Percentiles rank a stretch among this genome's conserved stretches.
phyloP scores from a whole-genome alignment of 805 yeast genomes.

The Citeromyces matritensis region DNA sequence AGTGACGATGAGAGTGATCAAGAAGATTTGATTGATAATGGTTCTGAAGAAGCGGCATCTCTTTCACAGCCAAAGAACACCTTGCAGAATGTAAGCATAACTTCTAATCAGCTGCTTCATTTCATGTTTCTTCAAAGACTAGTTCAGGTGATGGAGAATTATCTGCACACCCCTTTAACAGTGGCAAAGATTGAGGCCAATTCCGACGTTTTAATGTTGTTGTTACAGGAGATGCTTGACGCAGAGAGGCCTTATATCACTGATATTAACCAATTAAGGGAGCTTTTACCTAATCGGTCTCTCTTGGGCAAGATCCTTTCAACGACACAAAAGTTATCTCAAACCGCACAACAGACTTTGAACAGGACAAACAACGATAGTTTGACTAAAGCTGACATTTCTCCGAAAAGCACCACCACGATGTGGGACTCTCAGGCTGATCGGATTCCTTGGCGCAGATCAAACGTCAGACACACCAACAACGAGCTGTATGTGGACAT shows the following conservation, averaged over 20 bases:
- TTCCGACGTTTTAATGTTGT: constrained; percentile 51
- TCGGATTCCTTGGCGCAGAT: constrained; percentile 63
- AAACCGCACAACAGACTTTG: constrained; percentile 14
- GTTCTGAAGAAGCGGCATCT: constrained; percentile 1
- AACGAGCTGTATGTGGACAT: constrained; percentile 84
- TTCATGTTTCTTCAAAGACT: constrained; percentile 23
- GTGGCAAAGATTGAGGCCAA: constrained; percentile 49
- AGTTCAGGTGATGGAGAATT: constrained; percentile 20
- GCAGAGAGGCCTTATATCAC: constrained; percentile 61
- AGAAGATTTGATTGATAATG: neutral
- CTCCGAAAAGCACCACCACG: constrained; percentile 3
- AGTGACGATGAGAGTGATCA: neutral
- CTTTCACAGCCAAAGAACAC: constrained; percentile 3
- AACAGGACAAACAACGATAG: constrained; percentile 4
- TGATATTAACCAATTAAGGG: constrained; percentile 56
- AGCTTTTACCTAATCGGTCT: constrained; percentile 51
- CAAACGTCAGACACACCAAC: constrained; percentile 54
- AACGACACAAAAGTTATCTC: constrained; percentile 17
- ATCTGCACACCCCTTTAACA: constrained; percentile 34
- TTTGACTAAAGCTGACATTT: neutral
- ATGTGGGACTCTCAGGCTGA: constrained; percentile 18
- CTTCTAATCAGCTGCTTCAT: constrained; percentile 27
- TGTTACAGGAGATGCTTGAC: constrained; percentile 68
- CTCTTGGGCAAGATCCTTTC: constrained; percentile 36
- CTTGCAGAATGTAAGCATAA: neutral